These are phyloP conservation scores for Sisymbrium irio DNA, from an alignment of 345 rosid genomes.

Conservation along the genomic window DNA sequence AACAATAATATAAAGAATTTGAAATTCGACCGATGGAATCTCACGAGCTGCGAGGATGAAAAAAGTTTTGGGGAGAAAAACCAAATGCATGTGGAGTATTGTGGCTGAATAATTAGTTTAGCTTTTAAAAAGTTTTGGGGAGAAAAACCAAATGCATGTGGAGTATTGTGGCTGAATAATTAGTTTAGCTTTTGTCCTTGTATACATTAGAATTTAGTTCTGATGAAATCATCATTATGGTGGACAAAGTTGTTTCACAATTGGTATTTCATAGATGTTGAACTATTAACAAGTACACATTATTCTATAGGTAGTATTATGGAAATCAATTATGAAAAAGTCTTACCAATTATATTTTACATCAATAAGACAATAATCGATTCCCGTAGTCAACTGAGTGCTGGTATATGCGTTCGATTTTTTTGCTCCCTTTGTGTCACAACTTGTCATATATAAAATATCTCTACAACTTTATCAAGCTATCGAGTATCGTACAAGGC, in stretches of 20 bases:
- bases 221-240: neutral
- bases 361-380: conserved; percentile 27
- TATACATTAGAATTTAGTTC: too few relatives aligned
- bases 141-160: conserved; percentile 28
- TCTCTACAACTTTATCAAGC: neutral
- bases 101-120: conserved; percentile 29
- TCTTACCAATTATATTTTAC: conserved; percentile 24
- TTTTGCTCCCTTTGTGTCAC: conserved; percentile 17
- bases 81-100: conserved; percentile 32
- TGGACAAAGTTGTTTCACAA: neutral
- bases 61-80: conserved; percentile 21
- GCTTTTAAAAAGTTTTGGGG: conserved; percentile 34
- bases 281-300: neutral
- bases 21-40: conserved; percentile 34
- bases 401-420: conserved; percentile 6
- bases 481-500: neutral
- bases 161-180: conserved; percentile 31
- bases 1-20: conserved; percentile 6
- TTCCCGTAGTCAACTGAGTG: conserved; percentile 22
- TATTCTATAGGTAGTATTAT: neutral
- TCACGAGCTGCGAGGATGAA: conserved; percentile 30
- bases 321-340: conserved; percentile 4
- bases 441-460: conserved; percentile 12
- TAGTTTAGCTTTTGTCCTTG: conserved; percentile 18
- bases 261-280: conserved; percentile 2